phyloP scores from a whole-genome alignment of 805 yeast species.

The Saccharomycopsis malanga region DNA sequence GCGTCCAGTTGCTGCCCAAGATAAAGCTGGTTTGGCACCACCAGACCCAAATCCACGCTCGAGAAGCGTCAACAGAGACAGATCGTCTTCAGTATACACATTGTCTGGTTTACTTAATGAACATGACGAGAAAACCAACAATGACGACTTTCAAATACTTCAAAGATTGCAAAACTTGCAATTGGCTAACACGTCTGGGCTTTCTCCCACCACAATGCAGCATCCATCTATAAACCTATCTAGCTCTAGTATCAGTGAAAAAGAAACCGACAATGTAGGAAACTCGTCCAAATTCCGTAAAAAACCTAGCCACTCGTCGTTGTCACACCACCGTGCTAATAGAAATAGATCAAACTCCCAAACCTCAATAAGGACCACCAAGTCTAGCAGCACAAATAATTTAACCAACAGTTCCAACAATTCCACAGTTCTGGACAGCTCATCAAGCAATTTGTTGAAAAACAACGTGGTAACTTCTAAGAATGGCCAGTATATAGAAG shows the following conservation, averaged over 20 bases:
- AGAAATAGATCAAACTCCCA: conserved; percentile 10
- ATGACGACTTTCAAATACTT: conserved; percentile 13
- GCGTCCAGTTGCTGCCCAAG: not conserved
- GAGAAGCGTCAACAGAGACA: not conserved
- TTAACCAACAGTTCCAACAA: not conserved
- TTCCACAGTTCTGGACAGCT: not conserved
- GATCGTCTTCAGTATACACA: conserved; percentile 17
- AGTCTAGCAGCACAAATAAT: conserved; percentile 23
- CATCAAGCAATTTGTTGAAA: conserved; percentile 1
- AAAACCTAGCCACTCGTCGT: conserved; percentile 9
- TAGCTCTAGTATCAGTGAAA: no score
- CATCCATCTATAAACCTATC: not conserved
- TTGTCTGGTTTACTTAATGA: conserved; percentile 12
- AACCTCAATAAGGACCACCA: conserved; percentile 15
- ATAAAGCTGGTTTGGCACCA: not conserved
- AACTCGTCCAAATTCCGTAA: not conserved
- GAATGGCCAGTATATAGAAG: conserved; percentile 70
- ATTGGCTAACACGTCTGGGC: not conserved
- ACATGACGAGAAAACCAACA: not conserved
- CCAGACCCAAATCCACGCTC: not conserved
- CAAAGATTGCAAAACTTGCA: conserved; percentile 8
- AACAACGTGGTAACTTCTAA: conserved; percentile 33
- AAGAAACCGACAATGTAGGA: not conserved
- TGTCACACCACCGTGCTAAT: not conserved
- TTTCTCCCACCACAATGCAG: not conserved